A percentile compares a stretch with the other conserved stretches of the same genome.
Evolutionary conservation across 805 yeast species (phyloP).

Genomic region (Candida khao-thaluensis): DNA sequence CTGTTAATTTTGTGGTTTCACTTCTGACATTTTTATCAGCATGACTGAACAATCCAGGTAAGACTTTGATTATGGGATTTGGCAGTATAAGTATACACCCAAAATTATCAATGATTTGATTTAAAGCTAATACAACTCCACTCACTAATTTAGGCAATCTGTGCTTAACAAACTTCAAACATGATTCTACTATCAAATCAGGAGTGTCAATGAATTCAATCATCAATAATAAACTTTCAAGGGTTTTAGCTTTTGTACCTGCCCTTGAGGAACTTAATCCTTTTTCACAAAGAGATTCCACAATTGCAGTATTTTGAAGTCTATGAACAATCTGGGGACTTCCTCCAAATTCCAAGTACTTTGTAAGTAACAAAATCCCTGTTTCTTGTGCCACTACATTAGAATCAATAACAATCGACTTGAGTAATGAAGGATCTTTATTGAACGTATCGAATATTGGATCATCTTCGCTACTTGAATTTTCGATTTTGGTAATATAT

Average conservation of each 20-base stretch:
- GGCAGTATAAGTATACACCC: conserved; percentile 66
- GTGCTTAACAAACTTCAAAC: conserved; percentile 60
- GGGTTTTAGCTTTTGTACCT: conserved; percentile 65
- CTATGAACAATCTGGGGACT: conserved; percentile 35
- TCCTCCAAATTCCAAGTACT: conserved; percentile 59
- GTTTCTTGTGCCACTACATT: conserved; percentile 92
- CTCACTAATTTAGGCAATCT: conserved; percentile 77
- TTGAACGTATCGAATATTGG: conserved; percentile 52
- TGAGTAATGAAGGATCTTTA: conserved; percentile 53
- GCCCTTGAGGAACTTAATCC: conserved; percentile 74
- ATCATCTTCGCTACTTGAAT: conserved; percentile 55
- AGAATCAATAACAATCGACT: conserved; percentile 64
- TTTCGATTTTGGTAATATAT: conserved; percentile 48
- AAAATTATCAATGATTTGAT: conserved; percentile 54
- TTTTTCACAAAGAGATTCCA: conserved; percentile 69
- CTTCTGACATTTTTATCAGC: conserved; percentile 85
- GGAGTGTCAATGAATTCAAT: conserved; percentile 64
- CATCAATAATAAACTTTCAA: conserved; percentile 59
- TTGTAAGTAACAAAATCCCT: conserved; percentile 58
- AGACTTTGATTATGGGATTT: conserved; percentile 50
- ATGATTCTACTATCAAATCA: conserved; percentile 62
- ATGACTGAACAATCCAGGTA: conserved; percentile 76
- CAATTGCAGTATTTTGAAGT: conserved; percentile 41
- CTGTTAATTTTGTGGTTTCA: conserved; percentile 67
- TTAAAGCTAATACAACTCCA: conserved; percentile 58